Base-by-base conservation (phyloP, 2,329 filamentous ascomycete genomes). In the Sporothrix mexicana region DNA sequence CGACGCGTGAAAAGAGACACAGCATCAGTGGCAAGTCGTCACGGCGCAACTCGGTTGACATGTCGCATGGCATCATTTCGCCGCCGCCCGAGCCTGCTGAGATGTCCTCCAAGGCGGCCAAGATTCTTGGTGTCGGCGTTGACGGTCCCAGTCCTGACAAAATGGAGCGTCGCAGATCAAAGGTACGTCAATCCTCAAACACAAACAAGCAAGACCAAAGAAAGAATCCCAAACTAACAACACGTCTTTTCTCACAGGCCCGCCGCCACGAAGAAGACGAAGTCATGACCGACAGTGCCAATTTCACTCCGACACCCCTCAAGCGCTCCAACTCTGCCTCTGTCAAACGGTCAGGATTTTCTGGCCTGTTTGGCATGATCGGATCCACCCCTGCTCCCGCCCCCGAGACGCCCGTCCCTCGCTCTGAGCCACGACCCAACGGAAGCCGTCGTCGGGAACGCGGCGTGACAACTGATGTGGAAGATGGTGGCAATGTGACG, bases 91-190 rank as follows among this genome's bases (percentile, higher is more conserved):
- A 94, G 43, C 88, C 92, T 45, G 83, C 85, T 57, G 87, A 88
- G 69, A 87, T 93, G 78, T 87, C 91, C 8, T 87, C 89, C 62
- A 97, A 97, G 81, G 93, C 93, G 41, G 93, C 93, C 45, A 94
- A 91, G 81, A 82, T 95, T 70, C 89, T 96, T 2, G 89, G 94
- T 83, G 76, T 88, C 30, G 84, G 78, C 55, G 82, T 81, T 70
- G 80, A 81, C 15, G 79, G 78, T 59, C 81, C 80, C 75, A 83
- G 80, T 75, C 83, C 84, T 3, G 87, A 87, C 67, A 89, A 86
- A 77, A 75, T 80, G 9, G 80, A 81, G 72, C 84, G 84, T 3
- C 82, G 82, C 74, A 82, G 81, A 78, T 79, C 84, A 75, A 86
- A 83, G 81, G 84, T 85, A 81, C 76, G 74, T 3, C 57, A n/a